Base-by-base conservation (phyloP, 805 yeast species). In the Kodamaea sagamina region DNA sequence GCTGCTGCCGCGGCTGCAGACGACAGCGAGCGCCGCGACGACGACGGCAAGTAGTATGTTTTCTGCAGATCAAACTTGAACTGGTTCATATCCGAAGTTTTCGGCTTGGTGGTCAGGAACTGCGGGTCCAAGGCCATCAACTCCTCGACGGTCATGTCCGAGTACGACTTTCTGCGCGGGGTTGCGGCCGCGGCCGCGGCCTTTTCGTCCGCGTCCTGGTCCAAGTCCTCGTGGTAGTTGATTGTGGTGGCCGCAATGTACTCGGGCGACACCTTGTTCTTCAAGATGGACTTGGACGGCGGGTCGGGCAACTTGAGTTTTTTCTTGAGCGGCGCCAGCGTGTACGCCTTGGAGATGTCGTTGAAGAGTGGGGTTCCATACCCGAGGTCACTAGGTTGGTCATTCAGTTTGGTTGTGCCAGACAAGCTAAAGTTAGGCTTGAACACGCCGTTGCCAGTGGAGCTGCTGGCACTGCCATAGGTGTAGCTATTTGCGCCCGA, bases 91-190 rank as follows among this genome's bases (percentile, higher is more conserved):
- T 75, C 66, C 18, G 67, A 55, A 1, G 63, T 57, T 46, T 64
- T 61, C 16, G 71, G 62, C 43, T 67, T 63, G 3, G 71, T 58
- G 6, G 54, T 53, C n/a, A 44, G 46, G 54, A 67, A 78, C 50
- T 78, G 82, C 1, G 77, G 72, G 56, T 78, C 84, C 47, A 78
- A 60, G 9, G 76, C 78, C 59, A 77, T 55, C 44, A 78, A 62
- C 55, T 78, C 82, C 44, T 75, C 79, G 54, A 74, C 68, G 11
- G 81, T 67, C 80, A 78, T 72, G 11, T 67, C 78, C 25, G 73
- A 66, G 49, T 74, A 72, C 36, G 77, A 71, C 50, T 77, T 74
- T 42, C 77, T 59, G 19, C 76, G 53, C 11, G 46, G 41, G 10
- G 43, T 32, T 4, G 45, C 15, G 18, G 36, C 36, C 1, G 42